Conservation (phyloP, 306 rosid species). For the Psophocarpus tetragonolobus region DNA sequence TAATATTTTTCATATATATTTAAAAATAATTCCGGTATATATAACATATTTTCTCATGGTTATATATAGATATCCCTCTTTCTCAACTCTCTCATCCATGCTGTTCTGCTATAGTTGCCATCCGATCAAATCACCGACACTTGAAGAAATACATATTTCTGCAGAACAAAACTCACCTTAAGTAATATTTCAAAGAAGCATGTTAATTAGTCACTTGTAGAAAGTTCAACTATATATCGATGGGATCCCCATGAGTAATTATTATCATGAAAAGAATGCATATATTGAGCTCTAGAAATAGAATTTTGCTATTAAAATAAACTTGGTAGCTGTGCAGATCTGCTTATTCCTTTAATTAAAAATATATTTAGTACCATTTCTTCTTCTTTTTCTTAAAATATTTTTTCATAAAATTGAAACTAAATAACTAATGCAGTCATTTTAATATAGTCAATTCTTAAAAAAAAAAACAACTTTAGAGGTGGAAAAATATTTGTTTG, state of each 20-base stretch:
- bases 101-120: not conserved
- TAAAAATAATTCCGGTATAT: not conserved
- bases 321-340: not conserved
- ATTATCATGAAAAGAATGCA: not conserved
- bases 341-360: not conserved
- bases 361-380: not conserved
- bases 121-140: not conserved
- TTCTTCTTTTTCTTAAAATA: too few species aligned
- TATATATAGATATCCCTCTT: not conserved
- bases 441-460: not conserved
- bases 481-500: not conserved
- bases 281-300: not conserved
- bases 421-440: not conserved
- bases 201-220: not conserved
- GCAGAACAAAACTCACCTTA: not conserved
- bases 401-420: not conserved
- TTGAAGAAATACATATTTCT: not conserved
- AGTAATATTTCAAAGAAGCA: not conserved
- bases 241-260: not conserved
- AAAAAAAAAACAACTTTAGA: not conserved
- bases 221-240: not conserved
- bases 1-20: not conserved
- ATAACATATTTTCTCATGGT: not conserved
- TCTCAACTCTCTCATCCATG: not conserved
- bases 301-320: not conserved